Base-by-base conservation (phyloP, 176 grass and related monocot species). In the Oryza glaberrima region DNA sequence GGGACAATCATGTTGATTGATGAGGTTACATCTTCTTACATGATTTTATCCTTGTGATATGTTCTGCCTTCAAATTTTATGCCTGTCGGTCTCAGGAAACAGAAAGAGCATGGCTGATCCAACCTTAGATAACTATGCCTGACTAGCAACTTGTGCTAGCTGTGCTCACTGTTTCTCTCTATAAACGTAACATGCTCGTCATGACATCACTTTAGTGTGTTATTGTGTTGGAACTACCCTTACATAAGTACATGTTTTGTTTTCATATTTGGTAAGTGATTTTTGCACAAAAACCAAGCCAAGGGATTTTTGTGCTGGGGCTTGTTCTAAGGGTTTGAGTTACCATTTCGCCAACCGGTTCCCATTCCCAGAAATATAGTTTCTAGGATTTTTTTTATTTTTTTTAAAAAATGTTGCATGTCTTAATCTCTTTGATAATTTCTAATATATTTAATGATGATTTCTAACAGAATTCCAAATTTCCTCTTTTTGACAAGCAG, bases 1-100 rank as follows among this genome's bases (percentile, higher is more conserved):
- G 96, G 96, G 65, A 94, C 87, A 63, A 90, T 98, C 23, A 63
- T 98, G 83, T 90, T 98, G 79, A 90, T 98, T 68, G 93, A 98
- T 88, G 96, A 98, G 96, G 96, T 98, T 74, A 26, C 40, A 35
- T 61, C 81, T 84, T 4, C 74, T 84, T 4, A 78, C 61, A 56
- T 88, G 35, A 63, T 81, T 80, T 34, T 78, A 77, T 83, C 51
- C 2, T 76, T 32, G 48, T 19, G 48, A 22, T 67, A 12, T 77
- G 82, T 71, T 17, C 11, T 72, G 11, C 66, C 19, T 46, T 17
- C 10, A 25, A 64, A 48, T 9, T 19, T 4, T 35, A 20, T 80
- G 30, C 69, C 60, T 4, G 10, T 86, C 69, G 5, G 51, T 7
- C 34, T 22, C 3, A 22, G n/a, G 32, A 60, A 87, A 17, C 58